A percentile compares a stretch with the other conserved stretches of the same genome.
Conservation (phyloP, 2,329 filamentous ascomycete species). For the Fragosphaeria purpurea region DNA sequence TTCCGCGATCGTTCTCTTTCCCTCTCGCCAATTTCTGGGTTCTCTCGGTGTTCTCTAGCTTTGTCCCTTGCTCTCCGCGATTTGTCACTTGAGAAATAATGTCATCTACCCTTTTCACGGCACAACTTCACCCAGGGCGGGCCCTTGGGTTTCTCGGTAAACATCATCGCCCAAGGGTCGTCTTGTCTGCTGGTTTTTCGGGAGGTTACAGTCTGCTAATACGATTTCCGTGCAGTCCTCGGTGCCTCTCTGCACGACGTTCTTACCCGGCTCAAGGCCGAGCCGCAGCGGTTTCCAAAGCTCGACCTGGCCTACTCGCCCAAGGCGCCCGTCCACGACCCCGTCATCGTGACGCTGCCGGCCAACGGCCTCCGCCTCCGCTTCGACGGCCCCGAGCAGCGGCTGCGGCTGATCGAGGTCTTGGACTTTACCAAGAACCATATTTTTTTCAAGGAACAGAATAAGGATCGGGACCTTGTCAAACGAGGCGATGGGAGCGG, state of each 20-base stretch:
- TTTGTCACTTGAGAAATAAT: too few species aligned
- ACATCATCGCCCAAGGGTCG: too few species aligned
- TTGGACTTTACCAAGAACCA: conserved; percentile 79
- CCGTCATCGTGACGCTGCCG: conserved; percentile 66
- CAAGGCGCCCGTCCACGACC: conserved; percentile 61
- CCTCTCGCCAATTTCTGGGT: background rate
- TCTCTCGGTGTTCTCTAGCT: background rate
- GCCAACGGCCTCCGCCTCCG: conserved; percentile 80
- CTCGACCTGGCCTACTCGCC: conserved; percentile 76
- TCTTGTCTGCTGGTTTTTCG: background rate
- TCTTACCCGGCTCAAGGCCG: conserved; percentile 76
- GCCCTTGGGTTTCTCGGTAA: conserved; percentile 51
- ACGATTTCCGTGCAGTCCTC: conserved; percentile 47
- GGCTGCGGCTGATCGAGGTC: conserved; percentile 82
- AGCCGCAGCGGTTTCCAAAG: conserved; percentile 71
- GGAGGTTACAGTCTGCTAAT: conserved; percentile 8
- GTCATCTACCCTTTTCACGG: conserved; percentile 37
- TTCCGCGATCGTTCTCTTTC: background rate
- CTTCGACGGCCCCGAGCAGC: conserved; percentile 89
- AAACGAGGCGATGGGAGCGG: conserved; percentile 37
- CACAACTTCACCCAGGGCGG: conserved; percentile 56
- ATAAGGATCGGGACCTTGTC: conserved; percentile 61
- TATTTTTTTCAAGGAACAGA: conserved; percentile 65
- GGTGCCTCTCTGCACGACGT: conserved; percentile 88
- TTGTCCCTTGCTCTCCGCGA: too few species aligned